Percentiles rank a stretch among this genome's conserved stretches.
phyloP scores from a whole-genome alignment of 805 yeast species.

The Metschnikowia lachancei region DNA sequence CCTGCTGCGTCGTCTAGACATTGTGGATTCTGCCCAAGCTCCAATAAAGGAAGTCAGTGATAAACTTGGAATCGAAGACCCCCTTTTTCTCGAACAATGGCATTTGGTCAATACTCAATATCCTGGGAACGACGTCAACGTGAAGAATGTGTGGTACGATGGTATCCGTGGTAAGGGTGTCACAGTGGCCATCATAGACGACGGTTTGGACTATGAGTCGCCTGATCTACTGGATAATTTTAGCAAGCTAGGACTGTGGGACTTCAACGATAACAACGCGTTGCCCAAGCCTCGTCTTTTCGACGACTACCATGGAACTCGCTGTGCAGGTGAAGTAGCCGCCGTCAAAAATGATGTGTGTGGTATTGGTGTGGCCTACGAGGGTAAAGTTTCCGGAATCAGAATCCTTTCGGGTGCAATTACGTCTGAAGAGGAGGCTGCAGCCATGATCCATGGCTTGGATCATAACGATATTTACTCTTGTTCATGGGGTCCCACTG shows the following conservation, averaged over 20 bases:
- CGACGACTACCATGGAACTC: slow-evolving; percentile 92
- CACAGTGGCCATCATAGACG: slow-evolving; percentile 88
- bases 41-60: slow-evolving; percentile 47
- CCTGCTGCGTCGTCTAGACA: slow-evolving; percentile 12
- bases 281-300: slow-evolving; percentile 75
- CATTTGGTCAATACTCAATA: slow-evolving; percentile 72
- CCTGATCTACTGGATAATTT: slow-evolving; percentile 71
- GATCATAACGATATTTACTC: slow-evolving; percentile 90
- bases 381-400: slow-evolving; percentile 82
- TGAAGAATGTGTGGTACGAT: slow-evolving; percentile 77
- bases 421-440: slow-evolving; percentile 86
- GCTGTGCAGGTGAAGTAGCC: slow-evolving; percentile 98
- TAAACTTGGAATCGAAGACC: slow-evolving; percentile 70
- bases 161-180: slow-evolving; percentile 79
- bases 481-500: slow-evolving; percentile 98
- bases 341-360: slow-evolving; percentile 83
- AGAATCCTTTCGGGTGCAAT: slow-evolving; percentile 81
- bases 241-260: slow-evolving; percentile 83
- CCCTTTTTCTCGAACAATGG: slow-evolving; percentile 85
- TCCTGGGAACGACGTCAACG: slow-evolving; percentile 85
- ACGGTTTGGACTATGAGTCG: slow-evolving; percentile 83
- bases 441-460: slow-evolving; percentile 74
- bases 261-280: slow-evolving; percentile 72
- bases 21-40: slow-evolving; percentile 51
- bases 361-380: slow-evolving; percentile 96